Conservation (phyloP, 495 filamentous ascomycete genomes). For the Aspergillus cavernicola region DNA sequence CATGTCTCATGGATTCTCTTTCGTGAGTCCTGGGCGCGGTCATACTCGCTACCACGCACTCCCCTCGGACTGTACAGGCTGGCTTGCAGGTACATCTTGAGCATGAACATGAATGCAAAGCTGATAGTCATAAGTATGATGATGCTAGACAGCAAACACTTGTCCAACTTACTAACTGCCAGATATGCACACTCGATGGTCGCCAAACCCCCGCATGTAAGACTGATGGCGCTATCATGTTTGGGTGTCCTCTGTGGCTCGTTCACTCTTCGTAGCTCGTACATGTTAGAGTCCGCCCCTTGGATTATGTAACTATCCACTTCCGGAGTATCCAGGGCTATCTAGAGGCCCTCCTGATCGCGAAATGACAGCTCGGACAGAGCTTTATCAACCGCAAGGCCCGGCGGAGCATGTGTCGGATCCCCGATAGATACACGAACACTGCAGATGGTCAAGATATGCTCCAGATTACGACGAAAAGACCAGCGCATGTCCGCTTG, state of each 20-base stretch:
- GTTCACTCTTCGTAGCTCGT: not conserved
- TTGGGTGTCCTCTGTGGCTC: not conserved
- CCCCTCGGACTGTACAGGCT: not conserved
- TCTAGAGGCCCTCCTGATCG: not conserved
- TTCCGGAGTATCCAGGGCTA: not conserved
- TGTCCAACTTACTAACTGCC: conserved; percentile 2
- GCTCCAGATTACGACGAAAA: conserved; percentile 9
- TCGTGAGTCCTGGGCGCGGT: not conserved
- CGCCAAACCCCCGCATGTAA: conserved; percentile 8
- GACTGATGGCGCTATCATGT: not conserved
- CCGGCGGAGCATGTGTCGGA: not conserved
- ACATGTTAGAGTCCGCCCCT: not conserved
- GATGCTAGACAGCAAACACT: not conserved
- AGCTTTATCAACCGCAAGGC: not conserved
- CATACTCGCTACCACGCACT: not conserved
- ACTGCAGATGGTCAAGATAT: conserved; percentile 2
- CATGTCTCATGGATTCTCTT: not conserved
- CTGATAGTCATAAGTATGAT: not conserved
- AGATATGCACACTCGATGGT: conserved; percentile 9
- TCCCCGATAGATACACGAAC: not conserved
- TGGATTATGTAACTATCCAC: not conserved
- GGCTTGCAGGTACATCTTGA: conserved; percentile 5
- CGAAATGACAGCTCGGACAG: not conserved
- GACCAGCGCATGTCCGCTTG: not conserved
- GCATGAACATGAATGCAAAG: conserved; percentile 10